Evolutionary conservation across 2,329 filamentous ascomycete species (phyloP).

Genomic region (Fusarium dlaminii): DNA sequence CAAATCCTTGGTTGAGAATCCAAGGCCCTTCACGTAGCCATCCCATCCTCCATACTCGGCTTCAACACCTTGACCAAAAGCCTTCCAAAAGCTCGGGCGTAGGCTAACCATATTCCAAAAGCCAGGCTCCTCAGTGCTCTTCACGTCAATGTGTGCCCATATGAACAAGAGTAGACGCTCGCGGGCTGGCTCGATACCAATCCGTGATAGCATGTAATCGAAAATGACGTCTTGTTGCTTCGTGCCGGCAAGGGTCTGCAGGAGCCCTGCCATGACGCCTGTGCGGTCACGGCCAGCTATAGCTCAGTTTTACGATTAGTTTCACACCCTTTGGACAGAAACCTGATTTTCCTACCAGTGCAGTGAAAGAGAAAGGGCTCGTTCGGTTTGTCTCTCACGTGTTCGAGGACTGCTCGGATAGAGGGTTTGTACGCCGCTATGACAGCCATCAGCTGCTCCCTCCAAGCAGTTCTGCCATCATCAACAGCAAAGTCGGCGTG

Average conservation of each 20-base stretch:
- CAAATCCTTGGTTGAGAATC: slow-evolving; percentile 58
- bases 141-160: slow-evolving; percentile 48
- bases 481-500: slow-evolving; percentile 56
- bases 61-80: slow-evolving; percentile 56
- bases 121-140: slow-evolving; percentile 54
- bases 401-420: slow-evolving; percentile 57
- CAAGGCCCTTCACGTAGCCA: slow-evolving; percentile 57
- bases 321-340: neutral
- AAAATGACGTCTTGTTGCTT: slow-evolving; percentile 52
- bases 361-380: slow-evolving; percentile 64
- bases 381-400: slow-evolving; percentile 56
- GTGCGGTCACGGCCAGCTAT: slow-evolving; percentile 65
- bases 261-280: slow-evolving; percentile 59
- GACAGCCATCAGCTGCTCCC: slow-evolving; percentile 59
- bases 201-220: slow-evolving; percentile 64
- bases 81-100: slow-evolving; percentile 55
- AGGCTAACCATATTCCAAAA: slow-evolving; percentile 60
- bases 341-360: slow-evolving; percentile 55
- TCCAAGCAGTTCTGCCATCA: slow-evolving; percentile 56
- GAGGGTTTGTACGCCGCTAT: slow-evolving; percentile 53
- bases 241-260: slow-evolving; percentile 62
- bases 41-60: slow-evolving; percentile 59
- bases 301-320: neutral
- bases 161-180: slow-evolving; percentile 57
- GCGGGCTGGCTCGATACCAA: slow-evolving; percentile 62